Evolutionary conservation across 2,329 filamentous ascomycete species (phyloP), one percentile per base, ranked within the genome.

Genomic region (Fusarium cyanostomum): DNA sequence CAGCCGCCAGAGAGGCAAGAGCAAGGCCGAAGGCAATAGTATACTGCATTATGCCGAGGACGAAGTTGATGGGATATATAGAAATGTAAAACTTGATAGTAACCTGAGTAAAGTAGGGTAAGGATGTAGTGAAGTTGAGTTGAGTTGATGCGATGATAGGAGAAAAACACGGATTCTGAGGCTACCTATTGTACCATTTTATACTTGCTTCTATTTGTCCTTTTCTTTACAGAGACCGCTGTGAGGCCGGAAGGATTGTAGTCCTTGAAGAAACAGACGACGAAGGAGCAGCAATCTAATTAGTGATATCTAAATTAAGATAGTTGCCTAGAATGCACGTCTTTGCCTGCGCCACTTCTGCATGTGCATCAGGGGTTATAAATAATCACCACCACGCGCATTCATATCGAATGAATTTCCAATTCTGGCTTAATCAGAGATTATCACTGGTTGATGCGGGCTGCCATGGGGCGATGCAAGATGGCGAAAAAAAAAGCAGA

Each of bases 1-100:
- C 44, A 48, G 44, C 33, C 7, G 44, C 44, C 24, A 48, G 24
- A 48, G 33, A 48, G 33, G 44, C 44, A 10, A 48, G 44, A 38
- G 31, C 15, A 38, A 48, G 44, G 8, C 44, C 44, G n/a, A 48
- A 30, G 33, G 44, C 44, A 18, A 48, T n/a, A 3, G 44, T 30
- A n/a, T 48, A 48, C 6, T 48, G 33, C 44, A 48, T 48, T 31
- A 48, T 48, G 2, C 6, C 27, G 44, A 30, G 11, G 37, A 26
- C 2, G 33, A 21, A 38, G 44, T n/a, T 38, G 44, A 13, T 2
- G 3, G 11, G 5, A 35, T 18, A 3, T 33, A 18, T 5, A 35
- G 8, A 35, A 35, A 35, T 2, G 33, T 2, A 8, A 18, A 7
- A 35, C 33, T 35, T 18, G 18, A 18, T 26, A 24, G 7, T 13